These are phyloP conservation scores for Jatropha multifida DNA, from an alignment of 441 rosid species.

Conservation along the genomic window DNA sequence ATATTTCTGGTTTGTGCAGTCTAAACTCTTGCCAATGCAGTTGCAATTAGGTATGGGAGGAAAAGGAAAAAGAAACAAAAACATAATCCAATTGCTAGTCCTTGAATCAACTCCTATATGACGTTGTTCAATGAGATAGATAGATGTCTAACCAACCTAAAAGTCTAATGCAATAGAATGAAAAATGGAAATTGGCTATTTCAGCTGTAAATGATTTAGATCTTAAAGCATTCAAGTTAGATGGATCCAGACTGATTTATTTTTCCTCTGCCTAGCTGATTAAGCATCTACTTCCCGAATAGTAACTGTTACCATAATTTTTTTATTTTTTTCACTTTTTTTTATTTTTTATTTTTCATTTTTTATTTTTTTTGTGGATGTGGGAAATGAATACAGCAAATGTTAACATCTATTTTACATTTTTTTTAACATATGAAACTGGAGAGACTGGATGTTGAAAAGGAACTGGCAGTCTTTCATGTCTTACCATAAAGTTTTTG, in stretches of 20 bases:
- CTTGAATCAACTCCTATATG: neutral
- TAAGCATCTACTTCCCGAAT: neutral
- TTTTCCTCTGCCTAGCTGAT: neutral
- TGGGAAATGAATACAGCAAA: neutral
- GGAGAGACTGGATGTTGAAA: neutral
- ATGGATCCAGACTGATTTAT: neutral
- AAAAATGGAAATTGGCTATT: neutral
- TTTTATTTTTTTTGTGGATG: neutral
- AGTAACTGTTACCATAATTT: neutral
- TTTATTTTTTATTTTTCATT: too few species aligned
- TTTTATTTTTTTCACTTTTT: neutral
- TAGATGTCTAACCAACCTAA: neutral
- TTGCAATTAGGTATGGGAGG: neutral
- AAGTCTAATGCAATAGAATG: neutral
- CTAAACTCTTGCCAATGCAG: neutral
- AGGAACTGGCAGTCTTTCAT: neutral
- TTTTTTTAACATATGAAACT: neutral
- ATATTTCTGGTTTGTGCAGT: neutral
- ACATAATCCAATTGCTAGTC: neutral
- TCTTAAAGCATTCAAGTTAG: neutral
- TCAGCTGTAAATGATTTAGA: neutral
- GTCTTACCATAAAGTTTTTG: slow-evolving; percentile 16
- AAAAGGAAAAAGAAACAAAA: neutral
- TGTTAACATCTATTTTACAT: neutral
- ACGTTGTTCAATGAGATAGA: neutral